phyloP scores from a whole-genome alignment of 2,329 filamentous ascomycete genomes.

The Fusarium nygamai region DNA sequence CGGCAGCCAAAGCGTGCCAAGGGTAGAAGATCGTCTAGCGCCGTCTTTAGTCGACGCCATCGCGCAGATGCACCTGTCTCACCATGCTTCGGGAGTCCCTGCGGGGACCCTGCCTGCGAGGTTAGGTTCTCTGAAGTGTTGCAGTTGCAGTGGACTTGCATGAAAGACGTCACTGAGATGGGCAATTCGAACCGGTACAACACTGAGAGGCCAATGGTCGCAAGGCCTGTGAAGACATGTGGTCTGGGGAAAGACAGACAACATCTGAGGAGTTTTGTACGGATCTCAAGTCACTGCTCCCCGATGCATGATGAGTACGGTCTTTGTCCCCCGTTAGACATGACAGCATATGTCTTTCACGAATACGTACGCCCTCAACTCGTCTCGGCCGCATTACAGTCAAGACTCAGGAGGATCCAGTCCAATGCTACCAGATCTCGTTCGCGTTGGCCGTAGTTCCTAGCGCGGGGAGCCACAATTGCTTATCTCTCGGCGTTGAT shows the following conservation, averaged over 20 bases:
- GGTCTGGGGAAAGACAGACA: constrained; percentile 7
- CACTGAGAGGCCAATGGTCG: constrained; percentile 14
- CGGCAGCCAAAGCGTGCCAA: constrained; percentile 33
- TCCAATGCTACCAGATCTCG: constrained; percentile 14
- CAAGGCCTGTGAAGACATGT: constrained; percentile 3
- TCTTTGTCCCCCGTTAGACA: constrained; percentile 27
- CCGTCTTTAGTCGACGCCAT: constrained; percentile 36
- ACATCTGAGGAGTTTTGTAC: constrained; percentile 14
- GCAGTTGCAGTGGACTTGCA: constrained; percentile 26
- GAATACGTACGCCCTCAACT: constrained; percentile 1
- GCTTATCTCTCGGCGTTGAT: constrained; percentile 38
- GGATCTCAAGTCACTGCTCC: constrained; percentile 16
- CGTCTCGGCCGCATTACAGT: constrained; percentile 24
- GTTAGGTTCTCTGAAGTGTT: constrained; percentile 32
- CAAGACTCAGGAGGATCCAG: neutral
- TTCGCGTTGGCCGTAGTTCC: constrained; percentile 27
- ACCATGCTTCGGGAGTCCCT: constrained; percentile 43
- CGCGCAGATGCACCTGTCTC: constrained; percentile 41
- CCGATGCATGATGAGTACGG: constrained; percentile 12
- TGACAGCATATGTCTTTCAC: neutral
- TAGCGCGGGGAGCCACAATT: constrained; percentile 34
- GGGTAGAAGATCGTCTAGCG: constrained; percentile 38
- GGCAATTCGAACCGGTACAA: constrained; percentile 36
- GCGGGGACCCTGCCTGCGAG: constrained; percentile 26
- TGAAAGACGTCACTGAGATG: constrained; percentile 43